Base-by-base conservation (phyloP, 1,284 basidiomycete genomes). In the Xerocomus amazonicus region DNA sequence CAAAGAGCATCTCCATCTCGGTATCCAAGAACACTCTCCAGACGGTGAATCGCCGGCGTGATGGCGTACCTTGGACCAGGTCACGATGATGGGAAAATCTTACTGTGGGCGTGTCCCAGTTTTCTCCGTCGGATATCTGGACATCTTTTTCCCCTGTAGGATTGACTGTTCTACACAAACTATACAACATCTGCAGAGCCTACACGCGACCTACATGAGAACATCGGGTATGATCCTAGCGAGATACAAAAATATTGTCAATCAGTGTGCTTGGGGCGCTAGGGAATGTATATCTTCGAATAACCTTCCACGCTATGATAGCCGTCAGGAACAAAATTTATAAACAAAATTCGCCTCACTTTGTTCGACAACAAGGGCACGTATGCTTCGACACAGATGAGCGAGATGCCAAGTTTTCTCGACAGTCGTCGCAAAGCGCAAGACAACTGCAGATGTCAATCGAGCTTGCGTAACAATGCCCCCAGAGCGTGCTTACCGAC, bases 311-410 rank as follows among this genome's bases (percentile, higher is more conserved):
- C 83, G 45, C 84, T 87, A 54, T 28, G 19, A n/a, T 41, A 40
- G 19, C 34, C 23, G 31, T 65, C 45, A 63, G 57, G 44, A 26
- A 14, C 28, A 12, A 1, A 2, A 5, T 34, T 12, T 3, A 14
- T 28, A 41, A 35, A 13, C n/a, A 42, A 19, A 2, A 31, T 8
- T 31, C 8, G 36, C 55, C 43, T 43, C 16, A 72, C 82, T 61
- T 75, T 60, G 77, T 75, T 54, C 87, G 76, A 68, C 86, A 89
- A 59, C 87, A 89, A 0, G 86, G 86, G 60, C 87, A 89, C 2
- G 75, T 71, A 57, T 89, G 87, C 59, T 84, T 87, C 9, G 80
- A 78, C 14, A 81, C 77, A 0, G 79, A 70, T 32, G 78, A 74
- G 17, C 81, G 76, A 1, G 81, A 78, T 6, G 84, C 83, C 41